These are phyloP conservation scores for Myriosclerotinia scirpicola DNA, from an alignment of 2,329 filamentous ascomycete species.

Conservation along the genomic window DNA sequence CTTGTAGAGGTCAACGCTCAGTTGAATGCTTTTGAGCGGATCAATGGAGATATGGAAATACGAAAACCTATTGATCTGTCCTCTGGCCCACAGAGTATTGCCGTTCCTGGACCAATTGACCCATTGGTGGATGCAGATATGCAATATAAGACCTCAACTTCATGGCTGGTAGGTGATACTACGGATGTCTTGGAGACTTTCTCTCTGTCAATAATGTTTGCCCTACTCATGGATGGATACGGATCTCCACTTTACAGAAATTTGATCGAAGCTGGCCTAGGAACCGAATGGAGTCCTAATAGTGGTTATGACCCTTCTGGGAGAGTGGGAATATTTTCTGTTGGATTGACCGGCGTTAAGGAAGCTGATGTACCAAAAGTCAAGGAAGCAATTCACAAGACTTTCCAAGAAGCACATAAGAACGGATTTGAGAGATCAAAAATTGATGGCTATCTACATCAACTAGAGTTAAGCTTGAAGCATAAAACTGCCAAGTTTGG, in stretches of 20 bases:
- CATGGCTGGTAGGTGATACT: conserved; percentile 86
- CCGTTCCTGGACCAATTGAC: conserved; percentile 78
- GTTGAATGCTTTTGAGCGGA: conserved; percentile 70
- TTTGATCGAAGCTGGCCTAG: conserved; percentile 84
- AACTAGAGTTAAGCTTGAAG: conserved; percentile 88
- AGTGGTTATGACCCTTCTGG: conserved; percentile 84
- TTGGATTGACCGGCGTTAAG: conserved; percentile 87
- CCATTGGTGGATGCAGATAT: conserved; percentile 81
- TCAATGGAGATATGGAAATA: conserved; percentile 67
- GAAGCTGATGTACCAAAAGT: conserved; percentile 76
- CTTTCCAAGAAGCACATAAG: conserved; percentile 66
- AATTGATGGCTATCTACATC: conserved; percentile 90
- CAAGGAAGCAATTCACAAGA: conserved; percentile 69
- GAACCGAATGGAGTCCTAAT: conserved; percentile 92
- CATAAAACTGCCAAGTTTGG: conserved; percentile 97
- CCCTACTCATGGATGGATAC: conserved; percentile 87
- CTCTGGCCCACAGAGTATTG: conserved; percentile 65
- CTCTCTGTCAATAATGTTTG: conserved; percentile 77
- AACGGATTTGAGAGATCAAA: conserved; percentile 87
- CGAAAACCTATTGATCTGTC: conserved; percentile 73
- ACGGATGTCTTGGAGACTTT: conserved; percentile 85
- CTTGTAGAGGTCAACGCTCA: conserved; percentile 75
- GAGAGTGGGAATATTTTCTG: conserved; percentile 78
- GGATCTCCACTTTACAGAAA: conserved; percentile 89
- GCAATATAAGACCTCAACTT: conserved; percentile 90